Conservation (phyloP, 768 basidiomycete genomes). For the Collybiopsis confluens region DNA sequence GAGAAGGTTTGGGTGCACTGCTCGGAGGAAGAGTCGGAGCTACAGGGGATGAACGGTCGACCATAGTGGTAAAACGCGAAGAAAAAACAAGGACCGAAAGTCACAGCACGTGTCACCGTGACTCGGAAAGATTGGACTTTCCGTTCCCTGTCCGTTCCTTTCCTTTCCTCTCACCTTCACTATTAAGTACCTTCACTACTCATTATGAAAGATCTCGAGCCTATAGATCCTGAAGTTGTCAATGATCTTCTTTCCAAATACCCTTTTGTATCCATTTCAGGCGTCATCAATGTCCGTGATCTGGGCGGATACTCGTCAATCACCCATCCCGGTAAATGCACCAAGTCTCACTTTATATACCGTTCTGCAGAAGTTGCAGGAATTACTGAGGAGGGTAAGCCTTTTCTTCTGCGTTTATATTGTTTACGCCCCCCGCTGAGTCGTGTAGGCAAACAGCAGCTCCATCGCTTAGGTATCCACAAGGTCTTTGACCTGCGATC, state of each 20-base stretch:
- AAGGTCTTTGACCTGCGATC: constrained; percentile 77
- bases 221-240: constrained; percentile 65
- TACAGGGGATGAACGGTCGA: not conserved
- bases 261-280: constrained; percentile 68
- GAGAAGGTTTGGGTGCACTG: constrained; percentile 30
- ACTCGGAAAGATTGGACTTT: too few relatives aligned
- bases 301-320: constrained; percentile 59
- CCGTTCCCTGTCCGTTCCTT: not conserved
- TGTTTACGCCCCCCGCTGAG: not conserved
- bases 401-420: not conserved
- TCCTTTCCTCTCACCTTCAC: not conserved
- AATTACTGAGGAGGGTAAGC: constrained; percentile 69
- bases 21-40: constrained; percentile 34
- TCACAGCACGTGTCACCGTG: too few relatives aligned
- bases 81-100: too few relatives aligned
- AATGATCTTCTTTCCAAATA: constrained; percentile 58
- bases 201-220: constrained; percentile 49
- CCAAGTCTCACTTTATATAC: constrained; percentile 53
- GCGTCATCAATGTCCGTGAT: constrained; percentile 74
- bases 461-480: constrained; percentile 59
- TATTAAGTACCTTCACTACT: not conserved
- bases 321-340: constrained; percentile 42
- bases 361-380: constrained; percentile 72
- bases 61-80: constrained; percentile 10
- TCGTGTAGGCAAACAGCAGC: constrained; percentile 47